Evolutionary conservation across 306 rosid genomes (phyloP).

Genomic region (Geum urbanum): DNA sequence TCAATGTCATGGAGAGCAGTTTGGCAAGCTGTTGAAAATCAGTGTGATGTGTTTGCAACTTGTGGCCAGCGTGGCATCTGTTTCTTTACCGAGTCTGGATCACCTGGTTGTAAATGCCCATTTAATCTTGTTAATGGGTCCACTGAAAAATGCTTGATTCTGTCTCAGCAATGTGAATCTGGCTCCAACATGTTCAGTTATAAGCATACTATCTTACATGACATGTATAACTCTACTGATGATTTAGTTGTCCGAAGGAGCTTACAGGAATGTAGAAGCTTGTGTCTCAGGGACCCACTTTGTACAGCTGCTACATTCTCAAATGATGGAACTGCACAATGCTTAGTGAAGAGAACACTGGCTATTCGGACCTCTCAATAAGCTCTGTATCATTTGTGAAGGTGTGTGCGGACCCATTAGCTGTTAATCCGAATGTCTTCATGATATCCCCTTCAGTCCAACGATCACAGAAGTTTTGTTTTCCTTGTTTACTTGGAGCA

Average conservation of each 20-base stretch:
- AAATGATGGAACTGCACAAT: slow-evolving; percentile 60
- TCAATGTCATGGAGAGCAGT: slow-evolving; percentile 59
- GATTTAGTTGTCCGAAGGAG: slow-evolving; percentile 39
- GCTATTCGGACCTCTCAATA: slow-evolving; percentile 59
- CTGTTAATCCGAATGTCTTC: slow-evolving; percentile 46
- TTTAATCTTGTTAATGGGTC: slow-evolving; percentile 34
- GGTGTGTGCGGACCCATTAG: slow-evolving; percentile 62
- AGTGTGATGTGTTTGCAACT: slow-evolving; percentile 74
- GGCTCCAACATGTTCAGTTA: slow-evolving; percentile 37
- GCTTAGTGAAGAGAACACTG: slow-evolving; percentile 63
- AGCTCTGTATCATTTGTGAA: slow-evolving; percentile 59
- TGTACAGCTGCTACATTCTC: slow-evolving; percentile 65
- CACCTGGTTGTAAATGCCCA: slow-evolving; percentile 56
- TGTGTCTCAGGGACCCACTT: slow-evolving; percentile 48
- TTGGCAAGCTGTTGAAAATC: slow-evolving; percentile 87
- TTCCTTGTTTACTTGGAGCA: slow-evolving; percentile 58
- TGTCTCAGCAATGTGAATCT: slow-evolving; percentile 39
- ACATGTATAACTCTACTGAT: slow-evolving; percentile 57
- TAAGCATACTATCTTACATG: slow-evolving; percentile 45
- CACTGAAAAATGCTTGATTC: slow-evolving; percentile 44
- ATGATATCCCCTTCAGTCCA: slow-evolving; percentile 26
- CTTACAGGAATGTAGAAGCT: slow-evolving; percentile 47
- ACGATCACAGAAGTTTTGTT: slow-evolving; percentile 34
- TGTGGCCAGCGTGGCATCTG: slow-evolving; percentile 67
- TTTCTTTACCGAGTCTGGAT: slow-evolving; percentile 40